Evolutionary conservation across 2,329 filamentous ascomycete genomes (phyloP).

Genomic region (Acrodontium crateriforme): DNA sequence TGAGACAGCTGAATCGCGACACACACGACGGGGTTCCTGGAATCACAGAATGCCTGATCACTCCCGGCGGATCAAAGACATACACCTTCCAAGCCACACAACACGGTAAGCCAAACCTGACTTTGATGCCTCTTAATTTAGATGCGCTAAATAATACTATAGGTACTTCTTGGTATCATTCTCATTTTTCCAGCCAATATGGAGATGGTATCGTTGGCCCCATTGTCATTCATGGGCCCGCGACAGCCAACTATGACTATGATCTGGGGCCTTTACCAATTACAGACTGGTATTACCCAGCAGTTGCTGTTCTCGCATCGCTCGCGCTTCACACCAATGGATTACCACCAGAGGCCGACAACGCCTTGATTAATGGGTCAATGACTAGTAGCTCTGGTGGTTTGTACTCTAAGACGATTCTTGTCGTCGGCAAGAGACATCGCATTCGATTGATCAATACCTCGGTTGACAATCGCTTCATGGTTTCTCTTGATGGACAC

Average conservation of each 20-base stretch:
- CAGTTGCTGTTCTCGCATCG: slow-evolving; percentile 14
- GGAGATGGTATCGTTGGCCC: slow-evolving; percentile 46
- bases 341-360: slow-evolving; percentile 36
- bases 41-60: slow-evolving; percentile 31
- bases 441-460: slow-evolving; percentile 33
- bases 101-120: too few relatives aligned
- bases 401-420: slow-evolving; percentile 18
- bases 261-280: slow-evolving; percentile 48
- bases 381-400: slow-evolving; percentile 21
- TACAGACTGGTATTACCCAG: slow-evolving; percentile 42
- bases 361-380: slow-evolving; percentile 30
- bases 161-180: slow-evolving; percentile 39
- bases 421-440: slow-evolving; percentile 27
- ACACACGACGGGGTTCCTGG: slow-evolving; percentile 44
- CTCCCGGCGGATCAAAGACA: slow-evolving; percentile 38
- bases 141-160: slow-evolving; percentile 7
- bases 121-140: too few relatives aligned
- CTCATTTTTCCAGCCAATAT: slow-evolving; percentile 42
- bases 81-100: slow-evolving; percentile 45
- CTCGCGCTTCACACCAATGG: slow-evolving; percentile 18
- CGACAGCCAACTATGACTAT: slow-evolving; percentile 45
- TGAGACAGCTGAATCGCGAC: slow-evolving; percentile 43
- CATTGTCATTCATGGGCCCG: slow-evolving; percentile 48
- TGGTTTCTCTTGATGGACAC: slow-evolving; percentile 24
- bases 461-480: slow-evolving; percentile 31